Evolutionary conservation across 2,329 filamentous ascomycete genomes (phyloP), one percentile per base, ranked within the genome.

Genomic region (Cordyceps pruinosa): DNA sequence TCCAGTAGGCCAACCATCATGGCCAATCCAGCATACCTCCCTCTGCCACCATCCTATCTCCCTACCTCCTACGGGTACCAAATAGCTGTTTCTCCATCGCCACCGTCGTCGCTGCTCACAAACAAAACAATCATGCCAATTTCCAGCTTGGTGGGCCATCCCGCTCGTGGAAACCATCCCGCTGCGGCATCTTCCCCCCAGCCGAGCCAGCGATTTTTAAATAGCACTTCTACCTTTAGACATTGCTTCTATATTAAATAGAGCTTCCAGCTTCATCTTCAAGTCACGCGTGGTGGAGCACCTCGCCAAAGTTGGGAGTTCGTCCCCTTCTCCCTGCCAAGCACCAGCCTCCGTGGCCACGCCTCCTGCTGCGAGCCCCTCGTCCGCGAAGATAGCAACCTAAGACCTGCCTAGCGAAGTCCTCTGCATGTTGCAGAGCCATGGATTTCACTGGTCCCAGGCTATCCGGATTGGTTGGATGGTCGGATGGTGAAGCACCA

Each of bases 1-100:
- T 68, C 66, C 66, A 68, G 60, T 55, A 54, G 52, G 34, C 47
- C 30, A 25, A n/a, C 12, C 42, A 55, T 28, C 42, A 23, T 49
- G 26, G 26, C 34, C 45, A 48, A 26, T 42, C 37, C 19, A 37
- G 45, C 53, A 56, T 56, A 45, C 53, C 53, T 56, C 45, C 53
- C 42, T 47, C 47, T 15, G 5, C 45, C 15, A 34, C 28, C n/a
- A n/a, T n/a, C n/a, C n/a, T 32, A 34, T n/a, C 28, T 46, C 19
- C 26, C 26, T 45, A 13, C 4, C 10, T 15, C 17, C 25, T 41
- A n/a, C n/a, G n/a, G n/a, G n/a, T 10, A 41, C n/a, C 10, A 19
- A 1, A 3, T 21, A 17, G 28, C 10, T 37, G 2, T 3, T 41
- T 26, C 4, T 21, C 32, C 23, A 41, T 9, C 23, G 10, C 25